phyloP scores from a whole-genome alignment of 148 eudicot species.

The Talinum fruticosum region DNA sequence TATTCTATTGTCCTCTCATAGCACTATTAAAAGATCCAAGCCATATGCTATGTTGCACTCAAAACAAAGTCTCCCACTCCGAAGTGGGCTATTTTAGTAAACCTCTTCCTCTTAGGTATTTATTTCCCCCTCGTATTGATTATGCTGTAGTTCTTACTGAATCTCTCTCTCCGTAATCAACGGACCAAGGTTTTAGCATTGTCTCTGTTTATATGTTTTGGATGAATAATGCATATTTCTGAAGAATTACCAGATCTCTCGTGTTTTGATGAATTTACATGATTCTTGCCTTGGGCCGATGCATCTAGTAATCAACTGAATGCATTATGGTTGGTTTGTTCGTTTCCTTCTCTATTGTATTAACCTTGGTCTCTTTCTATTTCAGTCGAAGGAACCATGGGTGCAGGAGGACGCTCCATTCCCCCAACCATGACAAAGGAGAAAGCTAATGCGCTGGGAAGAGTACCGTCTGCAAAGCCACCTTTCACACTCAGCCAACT shows the following conservation, averaged over 20 bases:
- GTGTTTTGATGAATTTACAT: not conserved
- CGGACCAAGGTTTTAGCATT: not conserved
- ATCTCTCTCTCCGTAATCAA: not conserved
- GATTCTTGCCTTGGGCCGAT: not conserved
- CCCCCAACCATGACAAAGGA: conserved; percentile 39
- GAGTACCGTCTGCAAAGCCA: conserved; percentile 67
- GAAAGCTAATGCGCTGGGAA: conserved; percentile 32
- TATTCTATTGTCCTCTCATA: not conserved
- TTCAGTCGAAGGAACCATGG: conserved; percentile 44
- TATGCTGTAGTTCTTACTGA: not conserved
- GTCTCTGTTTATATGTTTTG: too few species aligned
- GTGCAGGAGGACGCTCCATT: conserved; percentile 64
- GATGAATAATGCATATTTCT: not conserved
- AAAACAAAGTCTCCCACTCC: not conserved
- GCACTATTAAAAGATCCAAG: not conserved
- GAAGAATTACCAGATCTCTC: not conserved
- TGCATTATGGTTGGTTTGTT: not conserved
- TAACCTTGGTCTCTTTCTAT: not conserved
- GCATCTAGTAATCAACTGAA: not conserved
- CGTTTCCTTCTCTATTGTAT: not conserved
- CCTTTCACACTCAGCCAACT: conserved; percentile 73
- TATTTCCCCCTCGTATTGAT: not conserved
- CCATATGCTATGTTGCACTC: not conserved
- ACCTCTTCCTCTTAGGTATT: not conserved
- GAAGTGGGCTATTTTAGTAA: not conserved